phyloP scores from a whole-genome alignment of 1,139 yeast species.

The Scheffersomyces lignicola region DNA sequence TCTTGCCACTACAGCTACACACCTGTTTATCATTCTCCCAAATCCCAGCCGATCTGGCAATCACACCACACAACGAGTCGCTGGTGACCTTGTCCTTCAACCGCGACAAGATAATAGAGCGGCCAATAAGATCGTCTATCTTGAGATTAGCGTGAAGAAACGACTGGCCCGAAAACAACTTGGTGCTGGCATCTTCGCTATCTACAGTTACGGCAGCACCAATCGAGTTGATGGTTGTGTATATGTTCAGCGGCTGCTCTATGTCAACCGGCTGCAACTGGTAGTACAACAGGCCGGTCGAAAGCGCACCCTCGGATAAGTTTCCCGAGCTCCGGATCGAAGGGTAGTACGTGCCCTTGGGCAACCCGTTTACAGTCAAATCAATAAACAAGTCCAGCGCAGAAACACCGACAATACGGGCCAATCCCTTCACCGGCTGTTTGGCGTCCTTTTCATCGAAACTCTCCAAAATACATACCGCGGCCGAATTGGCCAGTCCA shows the following conservation, averaged over 20 bases:
- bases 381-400: slow-evolving; percentile 60
- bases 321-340: slow-evolving; percentile 72
- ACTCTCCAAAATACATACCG: slow-evolving; percentile 84
- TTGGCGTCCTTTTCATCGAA: slow-evolving; percentile 48
- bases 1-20: slow-evolving; percentile 93
- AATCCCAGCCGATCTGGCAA: slow-evolving; percentile 94
- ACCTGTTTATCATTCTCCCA: slow-evolving; percentile 96
- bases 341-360: slow-evolving; percentile 67
- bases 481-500: slow-evolving; percentile 85
- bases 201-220: slow-evolving; percentile 32
- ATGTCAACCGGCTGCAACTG: slow-evolving; percentile 52
- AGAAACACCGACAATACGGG: slow-evolving; percentile 76
- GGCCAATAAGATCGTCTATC: slow-evolving; percentile 71
- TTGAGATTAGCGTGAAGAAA: slow-evolving; percentile 59
- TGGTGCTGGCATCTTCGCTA: slow-evolving; percentile 7
- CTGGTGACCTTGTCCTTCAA: slow-evolving; percentile 36
- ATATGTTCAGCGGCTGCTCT: slow-evolving; percentile 28
- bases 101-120: slow-evolving; percentile 67
- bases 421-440: slow-evolving; percentile 81
- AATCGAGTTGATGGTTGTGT: slow-evolving; percentile 38
- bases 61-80: slow-evolving; percentile 73
- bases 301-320: slow-evolving; percentile 67
- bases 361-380: slow-evolving; percentile 71
- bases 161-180: slow-evolving; percentile 57
- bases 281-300: slow-evolving; percentile 59